A percentile compares a stretch with the other conserved stretches of the same genome.
Conservation (phyloP, 2,329 filamentous ascomycete genomes). For the Aquanectria penicillioides region DNA sequence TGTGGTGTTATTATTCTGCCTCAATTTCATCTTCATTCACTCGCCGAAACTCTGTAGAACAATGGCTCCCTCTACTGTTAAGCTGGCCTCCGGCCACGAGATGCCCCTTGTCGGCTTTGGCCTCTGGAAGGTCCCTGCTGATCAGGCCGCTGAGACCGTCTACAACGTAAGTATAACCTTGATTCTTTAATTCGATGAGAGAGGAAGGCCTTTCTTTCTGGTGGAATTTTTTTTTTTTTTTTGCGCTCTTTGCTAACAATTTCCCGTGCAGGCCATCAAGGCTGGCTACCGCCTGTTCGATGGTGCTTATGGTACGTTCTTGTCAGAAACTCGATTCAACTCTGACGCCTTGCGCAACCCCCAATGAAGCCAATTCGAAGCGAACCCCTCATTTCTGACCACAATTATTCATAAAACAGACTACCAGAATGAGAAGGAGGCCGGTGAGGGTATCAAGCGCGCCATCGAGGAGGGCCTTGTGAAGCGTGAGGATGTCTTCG, state of each 20-base stretch:
- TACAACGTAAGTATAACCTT: constrained; percentile 58
- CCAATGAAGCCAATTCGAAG: neutral
- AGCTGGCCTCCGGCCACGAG: constrained; percentile 39
- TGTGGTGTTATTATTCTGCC: neutral
- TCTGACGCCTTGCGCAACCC: neutral
- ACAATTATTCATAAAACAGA: constrained; percentile 39
- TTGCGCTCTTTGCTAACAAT: constrained; percentile 4
- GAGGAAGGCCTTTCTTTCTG: neutral
- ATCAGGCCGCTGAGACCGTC: constrained; percentile 62
- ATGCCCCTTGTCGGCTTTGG: constrained; percentile 65
- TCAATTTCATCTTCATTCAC: neutral
- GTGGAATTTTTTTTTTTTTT: neutral
- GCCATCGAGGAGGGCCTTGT: constrained; percentile 67
- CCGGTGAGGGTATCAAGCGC: constrained; percentile 70
- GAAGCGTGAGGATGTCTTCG: constrained; percentile 82
- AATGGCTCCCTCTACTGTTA: constrained; percentile 35
- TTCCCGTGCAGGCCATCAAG: constrained; percentile 54
- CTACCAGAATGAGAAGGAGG: constrained; percentile 73
- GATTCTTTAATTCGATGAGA: neutral
- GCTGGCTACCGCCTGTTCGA: constrained; percentile 63
- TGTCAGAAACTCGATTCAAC: neutral
- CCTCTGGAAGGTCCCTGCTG: constrained; percentile 73
- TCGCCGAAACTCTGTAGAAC: constrained; percentile 4
- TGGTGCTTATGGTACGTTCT: constrained; percentile 52
- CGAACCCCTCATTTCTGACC: neutral